Conservation (phyloP, 768 basidiomycete genomes). For the Megacollybia marginata region DNA sequence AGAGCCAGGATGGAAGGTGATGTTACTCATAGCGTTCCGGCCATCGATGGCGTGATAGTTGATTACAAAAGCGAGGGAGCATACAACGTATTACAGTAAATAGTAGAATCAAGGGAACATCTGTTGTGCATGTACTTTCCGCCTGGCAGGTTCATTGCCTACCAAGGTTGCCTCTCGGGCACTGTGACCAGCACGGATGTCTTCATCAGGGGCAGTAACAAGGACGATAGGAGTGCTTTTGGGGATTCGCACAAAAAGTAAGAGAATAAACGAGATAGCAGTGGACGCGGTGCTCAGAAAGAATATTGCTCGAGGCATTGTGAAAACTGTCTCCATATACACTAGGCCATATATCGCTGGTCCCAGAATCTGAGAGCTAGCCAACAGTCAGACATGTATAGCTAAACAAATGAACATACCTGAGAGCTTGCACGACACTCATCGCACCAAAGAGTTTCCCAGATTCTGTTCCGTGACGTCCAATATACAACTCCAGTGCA, state of each 20-base stretch:
- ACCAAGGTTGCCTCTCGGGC: no score
- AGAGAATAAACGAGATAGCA: slow-evolving; percentile 32
- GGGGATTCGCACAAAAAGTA: slow-evolving; percentile 40
- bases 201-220: slow-evolving; percentile 19
- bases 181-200: no score
- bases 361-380: slow-evolving; percentile 59
- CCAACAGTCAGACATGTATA: not conserved
- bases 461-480: slow-evolving; percentile 49
- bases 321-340: slow-evolving; percentile 64
- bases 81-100: no score
- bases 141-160: no score
- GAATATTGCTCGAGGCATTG: slow-evolving; percentile 66
- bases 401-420: slow-evolving; percentile 27
- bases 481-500: slow-evolving; percentile 57
- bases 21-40: slow-evolving; percentile 34
- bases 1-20: slow-evolving; percentile 73
- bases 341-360: slow-evolving; percentile 68
- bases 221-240: not conserved
- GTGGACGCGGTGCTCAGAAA: slow-evolving; percentile 39
- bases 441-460: slow-evolving; percentile 79
- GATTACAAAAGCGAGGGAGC: no score
- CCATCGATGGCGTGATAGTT: no score
- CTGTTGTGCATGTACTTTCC: no score
- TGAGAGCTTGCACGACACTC: slow-evolving; percentile 64
- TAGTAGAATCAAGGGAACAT: no score